Percentiles rank a stretch among this genome's conserved stretches.
These are phyloP conservation scores for Ilyonectria destructans DNA, from an alignment of 2,329 filamentous ascomycete species.

Conservation along the genomic window DNA sequence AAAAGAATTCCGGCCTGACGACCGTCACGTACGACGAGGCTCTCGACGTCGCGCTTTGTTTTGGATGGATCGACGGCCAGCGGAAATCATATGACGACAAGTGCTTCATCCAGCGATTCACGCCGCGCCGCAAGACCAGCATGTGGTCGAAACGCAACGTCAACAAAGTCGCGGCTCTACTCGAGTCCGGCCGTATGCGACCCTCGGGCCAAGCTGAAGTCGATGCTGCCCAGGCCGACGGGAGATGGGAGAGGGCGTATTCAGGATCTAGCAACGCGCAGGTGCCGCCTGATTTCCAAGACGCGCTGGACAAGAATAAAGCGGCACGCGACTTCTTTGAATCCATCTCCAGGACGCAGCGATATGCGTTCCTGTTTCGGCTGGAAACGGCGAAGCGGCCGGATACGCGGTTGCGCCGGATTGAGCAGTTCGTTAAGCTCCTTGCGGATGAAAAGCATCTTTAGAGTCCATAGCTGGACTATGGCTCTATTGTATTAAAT, in stretches of 20 bases:
- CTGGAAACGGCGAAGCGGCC: constrained; percentile 60
- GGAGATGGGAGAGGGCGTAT: constrained; percentile 73
- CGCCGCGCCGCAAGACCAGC: constrained; percentile 69
- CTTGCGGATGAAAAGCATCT: constrained; percentile 51
- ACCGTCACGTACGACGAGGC: constrained; percentile 68
- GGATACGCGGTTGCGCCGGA: constrained; percentile 56
- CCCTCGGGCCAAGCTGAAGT: constrained; percentile 65
- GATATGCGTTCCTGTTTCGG: constrained; percentile 64
- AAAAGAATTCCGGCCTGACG: constrained; percentile 61
- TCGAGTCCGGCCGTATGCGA: constrained; percentile 64
- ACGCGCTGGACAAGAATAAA: constrained; percentile 57
- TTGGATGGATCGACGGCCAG: constrained; percentile 77
- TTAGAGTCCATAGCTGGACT: constrained; percentile 47
- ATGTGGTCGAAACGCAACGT: constrained; percentile 76
- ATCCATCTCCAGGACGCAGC: constrained; percentile 60
- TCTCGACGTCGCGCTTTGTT: constrained; percentile 71
- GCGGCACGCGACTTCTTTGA: constrained; percentile 60
- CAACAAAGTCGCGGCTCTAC: constrained; percentile 63
- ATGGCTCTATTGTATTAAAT: not conserved
- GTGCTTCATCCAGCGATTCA: constrained; percentile 71
- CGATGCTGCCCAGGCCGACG: constrained; percentile 70
- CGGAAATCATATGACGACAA: constrained; percentile 60
- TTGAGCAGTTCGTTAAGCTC: constrained; percentile 59
- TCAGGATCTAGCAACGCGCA: constrained; percentile 63
- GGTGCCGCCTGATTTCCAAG: constrained; percentile 66